Percentiles rank a stretch among this genome's conserved stretches.
phyloP scores from a whole-genome alignment of 441 rosid species.

The Pelargonium cotyledonis region DNA sequence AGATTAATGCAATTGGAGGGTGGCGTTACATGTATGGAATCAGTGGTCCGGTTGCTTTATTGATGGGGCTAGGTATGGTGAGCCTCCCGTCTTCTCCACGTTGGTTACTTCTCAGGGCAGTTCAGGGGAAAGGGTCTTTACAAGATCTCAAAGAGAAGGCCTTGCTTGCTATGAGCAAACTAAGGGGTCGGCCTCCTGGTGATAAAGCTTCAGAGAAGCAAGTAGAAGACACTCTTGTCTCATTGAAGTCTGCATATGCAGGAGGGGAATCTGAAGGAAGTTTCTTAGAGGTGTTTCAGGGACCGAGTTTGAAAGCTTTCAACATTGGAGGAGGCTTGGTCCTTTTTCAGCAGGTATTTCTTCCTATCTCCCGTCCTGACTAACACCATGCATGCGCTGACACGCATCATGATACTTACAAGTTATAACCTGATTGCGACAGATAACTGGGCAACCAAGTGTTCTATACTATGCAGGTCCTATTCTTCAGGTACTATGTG shows the following conservation, averaged over 20 bases:
- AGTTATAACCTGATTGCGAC: conserved; percentile 24
- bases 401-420: neutral
- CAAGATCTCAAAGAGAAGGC: conserved; percentile 77
- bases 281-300: conserved; percentile 80
- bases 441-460: conserved; percentile 99
- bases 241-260: conserved; percentile 58
- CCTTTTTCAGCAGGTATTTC: conserved; percentile 85
- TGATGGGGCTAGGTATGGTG: conserved; percentile 87
- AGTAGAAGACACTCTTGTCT: conserved; percentile 59
- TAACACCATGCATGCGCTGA: neutral
- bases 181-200: conserved; percentile 72
- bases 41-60: conserved; percentile 55
- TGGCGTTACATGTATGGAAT: conserved; percentile 94
- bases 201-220: conserved; percentile 65
- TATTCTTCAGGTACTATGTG: conserved; percentile 75
- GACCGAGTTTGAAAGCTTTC: conserved; percentile 87
- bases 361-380: conserved; percentile 11
- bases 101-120: conserved; percentile 91
- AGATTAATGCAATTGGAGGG: conserved; percentile 76
- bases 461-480: conserved; percentile 93
- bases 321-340: conserved; percentile 91
- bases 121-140: conserved; percentile 71
- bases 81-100: conserved; percentile 96
- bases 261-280: conserved; percentile 63
- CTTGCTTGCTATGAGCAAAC: conserved; percentile 58